Percentiles rank a stretch among this genome's conserved stretches.
These are phyloP conservation scores for Beauveria sp. DNA, from an alignment of 2,329 filamentous ascomycete genomes.

Conservation along the genomic window DNA sequence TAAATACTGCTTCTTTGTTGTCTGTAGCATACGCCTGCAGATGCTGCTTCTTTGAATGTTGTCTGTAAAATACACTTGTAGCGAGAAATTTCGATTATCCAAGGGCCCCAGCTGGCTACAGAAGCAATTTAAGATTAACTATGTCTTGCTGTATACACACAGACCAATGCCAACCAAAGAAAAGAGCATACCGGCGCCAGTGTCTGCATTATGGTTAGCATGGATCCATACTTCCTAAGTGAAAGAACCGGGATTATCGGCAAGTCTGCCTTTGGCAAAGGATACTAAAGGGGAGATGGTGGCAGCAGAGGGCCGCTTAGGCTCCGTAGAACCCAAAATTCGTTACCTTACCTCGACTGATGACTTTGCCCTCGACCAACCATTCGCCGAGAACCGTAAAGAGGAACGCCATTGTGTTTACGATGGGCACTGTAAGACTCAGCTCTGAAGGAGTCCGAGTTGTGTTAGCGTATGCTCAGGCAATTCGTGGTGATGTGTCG, in stretches of 20 bases:
- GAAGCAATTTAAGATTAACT: neutral
- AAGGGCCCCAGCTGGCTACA: neutral
- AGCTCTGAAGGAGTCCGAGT: constrained; percentile 50
- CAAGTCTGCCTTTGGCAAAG: neutral
- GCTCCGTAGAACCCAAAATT: neutral
- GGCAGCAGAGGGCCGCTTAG: neutral
- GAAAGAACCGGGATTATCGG: neutral
- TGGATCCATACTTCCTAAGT: neutral
- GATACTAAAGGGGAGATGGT: neutral
- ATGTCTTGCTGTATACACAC: constrained; percentile 63
- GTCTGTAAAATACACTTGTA: neutral
- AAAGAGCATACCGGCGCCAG: constrained; percentile 72
- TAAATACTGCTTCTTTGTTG: neutral
- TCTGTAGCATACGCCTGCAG: neutral
- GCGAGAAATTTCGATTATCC: neutral
- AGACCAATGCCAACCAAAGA: constrained; percentile 75
- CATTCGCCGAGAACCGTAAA: constrained; percentile 94
- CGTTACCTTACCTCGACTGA: constrained; percentile 58
- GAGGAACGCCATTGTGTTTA: constrained; percentile 89
- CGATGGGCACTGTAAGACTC: constrained; percentile 88
- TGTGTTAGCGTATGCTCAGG: neutral
- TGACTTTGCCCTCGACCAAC: constrained; percentile 89
- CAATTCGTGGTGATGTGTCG: neutral
- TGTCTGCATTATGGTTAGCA: constrained; percentile 46
- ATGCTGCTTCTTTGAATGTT: neutral